Base-by-base conservation (phyloP, 2,329 filamentous ascomycete species). In the Sporothrix pallida region DNA sequence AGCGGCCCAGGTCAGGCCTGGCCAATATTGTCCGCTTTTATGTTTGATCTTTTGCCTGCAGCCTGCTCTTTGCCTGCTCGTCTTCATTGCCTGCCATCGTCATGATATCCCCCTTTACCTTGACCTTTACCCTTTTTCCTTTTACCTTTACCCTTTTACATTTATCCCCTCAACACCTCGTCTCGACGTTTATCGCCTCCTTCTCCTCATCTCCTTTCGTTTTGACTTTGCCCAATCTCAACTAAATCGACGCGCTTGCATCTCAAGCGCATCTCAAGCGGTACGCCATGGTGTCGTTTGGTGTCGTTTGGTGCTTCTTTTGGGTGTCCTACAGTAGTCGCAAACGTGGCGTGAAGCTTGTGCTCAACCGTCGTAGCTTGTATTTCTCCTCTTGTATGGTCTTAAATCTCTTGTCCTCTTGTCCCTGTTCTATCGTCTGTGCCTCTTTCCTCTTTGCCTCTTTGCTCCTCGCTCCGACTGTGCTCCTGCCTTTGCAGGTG, bases 121-220 rank as follows among this genome's bases (percentile, higher is more conserved):
- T 17, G 23, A n/a, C 50, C 9, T 48, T 23, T 15, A 9, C 54
- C 46, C 70, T 23, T 17, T 65, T 20, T 26, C 42, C 42, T 15
- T 65, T 56, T n/a, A 42, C 20, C 13, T 60, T 20, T 58, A 15
- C 15, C 44, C 63, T 3, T 70, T 10, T 10, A 23, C 2, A 13
- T 15, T 37, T 15, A 54, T 62, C 50, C n/a, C 42, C n/a, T 37
- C 31, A 37, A 37, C 31, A 23, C 23, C 46, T 72, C 70, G 26
- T 72, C 56, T 63, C n/a, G 60, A 37, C 70, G 31, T 52, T 71
- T 48, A 26, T 50, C 44, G 63, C 62, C 23, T 54, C 31, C 15
- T 42, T 15, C 7, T 17, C 15, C 50, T 23, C 12, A 42, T 10
- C 67, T 7, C 7, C 56, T 63, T 44, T 8, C 23, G 15, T 37